A percentile compares a stretch with the other conserved stretches of the same genome.
phyloP scores from a whole-genome alignment of 2,329 filamentous ascomycete genomes.

The Cordyceps farinosa region DNA sequence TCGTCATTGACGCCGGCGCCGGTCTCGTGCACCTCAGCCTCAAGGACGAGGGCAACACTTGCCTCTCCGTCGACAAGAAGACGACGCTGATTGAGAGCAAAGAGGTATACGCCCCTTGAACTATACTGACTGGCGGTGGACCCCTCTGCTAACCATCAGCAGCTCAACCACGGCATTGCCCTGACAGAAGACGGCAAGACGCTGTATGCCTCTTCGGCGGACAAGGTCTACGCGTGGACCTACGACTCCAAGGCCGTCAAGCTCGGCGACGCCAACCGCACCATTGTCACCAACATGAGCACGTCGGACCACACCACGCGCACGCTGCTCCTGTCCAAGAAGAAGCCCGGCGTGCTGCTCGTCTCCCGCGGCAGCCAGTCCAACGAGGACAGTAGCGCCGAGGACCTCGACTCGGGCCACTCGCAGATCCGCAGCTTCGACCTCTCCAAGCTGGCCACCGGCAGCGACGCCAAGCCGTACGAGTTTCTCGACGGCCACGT shows the following conservation, averaged over 20 bases:
- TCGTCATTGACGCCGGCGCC: conserved; percentile 42
- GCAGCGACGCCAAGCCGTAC: conserved; percentile 29
- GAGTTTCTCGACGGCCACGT: conserved; percentile 47
- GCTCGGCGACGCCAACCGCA: conserved; percentile 41
- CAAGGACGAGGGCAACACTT: conserved; percentile 40
- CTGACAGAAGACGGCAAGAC: conserved; percentile 50
- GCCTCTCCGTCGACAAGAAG: conserved; percentile 36
- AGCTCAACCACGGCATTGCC: conserved; percentile 56
- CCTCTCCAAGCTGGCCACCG: conserved; percentile 30
- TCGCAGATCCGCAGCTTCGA: conserved; percentile 64
- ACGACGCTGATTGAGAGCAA: conserved; percentile 35
- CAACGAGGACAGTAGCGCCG: conserved; percentile 58
- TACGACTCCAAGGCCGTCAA: conserved; percentile 56
- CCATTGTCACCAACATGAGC: conserved; percentile 60
- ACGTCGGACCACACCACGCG: conserved; percentile 61
- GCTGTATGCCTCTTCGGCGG: conserved; percentile 54
- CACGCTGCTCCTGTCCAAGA: conserved; percentile 60
- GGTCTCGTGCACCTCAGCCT: conserved; percentile 42
- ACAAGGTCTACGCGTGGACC: conserved; percentile 60
- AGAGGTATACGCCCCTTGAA: conserved; percentile 26
- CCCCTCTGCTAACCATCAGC: neutral
- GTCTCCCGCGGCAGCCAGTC: conserved; percentile 61
- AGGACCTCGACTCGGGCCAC: conserved; percentile 50
- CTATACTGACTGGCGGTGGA: neutral
- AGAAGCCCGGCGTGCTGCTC: conserved; percentile 54